Percentiles rank a stretch among this genome's conserved stretches.
phyloP scores from a whole-genome alignment of 352 stramenopile species.

The Phytophthora lateralis region DNA sequence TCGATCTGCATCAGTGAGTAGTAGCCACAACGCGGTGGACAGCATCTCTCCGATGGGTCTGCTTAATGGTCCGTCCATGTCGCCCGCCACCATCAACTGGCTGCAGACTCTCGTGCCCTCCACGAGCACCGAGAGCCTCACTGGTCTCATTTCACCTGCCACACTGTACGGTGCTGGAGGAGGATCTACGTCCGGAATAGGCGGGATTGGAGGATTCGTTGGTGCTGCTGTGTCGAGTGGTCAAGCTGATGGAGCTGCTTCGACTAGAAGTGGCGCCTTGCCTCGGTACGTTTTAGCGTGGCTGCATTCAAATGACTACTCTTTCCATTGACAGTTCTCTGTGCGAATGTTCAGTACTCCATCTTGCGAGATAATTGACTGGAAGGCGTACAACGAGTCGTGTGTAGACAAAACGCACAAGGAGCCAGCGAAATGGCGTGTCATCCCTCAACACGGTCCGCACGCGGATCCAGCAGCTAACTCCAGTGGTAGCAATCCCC shows the following conservation, averaged over 20 bases:
- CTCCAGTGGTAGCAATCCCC: constrained; percentile 4
- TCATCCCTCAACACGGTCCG: constrained; percentile 80
- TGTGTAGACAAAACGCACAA: constrained; percentile 62
- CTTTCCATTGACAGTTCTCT: background rate
- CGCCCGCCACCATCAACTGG: constrained; percentile 77
- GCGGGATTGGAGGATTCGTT: constrained; percentile 18
- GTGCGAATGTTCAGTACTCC: constrained; percentile 38
- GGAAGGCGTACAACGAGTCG: constrained; percentile 86
- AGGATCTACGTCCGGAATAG: constrained; percentile 20
- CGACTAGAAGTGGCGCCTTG: constrained; percentile 26
- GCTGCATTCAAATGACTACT: background rate
- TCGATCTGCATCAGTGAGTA: constrained; percentile 48
- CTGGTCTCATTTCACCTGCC: constrained; percentile 63
- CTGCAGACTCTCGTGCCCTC: constrained; percentile 78
- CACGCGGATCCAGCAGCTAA: constrained; percentile 49
- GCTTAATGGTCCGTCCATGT: constrained; percentile 69
- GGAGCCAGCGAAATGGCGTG: constrained; percentile 68
- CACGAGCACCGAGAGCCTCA: constrained; percentile 63
- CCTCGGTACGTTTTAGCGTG: constrained; percentile 33
- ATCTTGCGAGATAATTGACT: constrained; percentile 85
- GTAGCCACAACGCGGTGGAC: constrained; percentile 45
- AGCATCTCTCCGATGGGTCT: constrained; percentile 62
- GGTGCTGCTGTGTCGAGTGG: constrained; percentile 18
- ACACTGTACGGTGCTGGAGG: constrained; percentile 38
- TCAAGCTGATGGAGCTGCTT: constrained; percentile 17